A percentile compares a stretch with the other conserved stretches of the same genome.
Conservation (phyloP, 306 rosid species). For the Prinsepia uniflora region DNA sequence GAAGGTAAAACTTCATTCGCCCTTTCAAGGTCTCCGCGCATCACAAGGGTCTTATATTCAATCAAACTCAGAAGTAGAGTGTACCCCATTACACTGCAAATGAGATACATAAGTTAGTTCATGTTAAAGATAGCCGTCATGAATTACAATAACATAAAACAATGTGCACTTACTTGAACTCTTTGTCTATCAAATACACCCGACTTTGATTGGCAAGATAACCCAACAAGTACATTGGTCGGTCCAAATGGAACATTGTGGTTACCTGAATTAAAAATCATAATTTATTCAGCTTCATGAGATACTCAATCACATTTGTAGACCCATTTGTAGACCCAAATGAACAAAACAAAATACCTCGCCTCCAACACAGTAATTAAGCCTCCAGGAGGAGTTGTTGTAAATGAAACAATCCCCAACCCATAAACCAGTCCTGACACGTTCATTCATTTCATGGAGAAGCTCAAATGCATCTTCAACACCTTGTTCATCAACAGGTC, state of each 20-base stretch:
- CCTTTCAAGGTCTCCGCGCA: conserved; percentile 96
- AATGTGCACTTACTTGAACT: conserved; percentile 77
- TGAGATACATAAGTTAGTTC: background rate
- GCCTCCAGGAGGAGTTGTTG: conserved; percentile 95
- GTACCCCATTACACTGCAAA: conserved; percentile 82
- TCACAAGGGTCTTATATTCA: conserved; percentile 97
- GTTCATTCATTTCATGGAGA: conserved; percentile 92
- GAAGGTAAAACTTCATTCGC: conserved; percentile 89
- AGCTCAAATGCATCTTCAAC: conserved; percentile 97
- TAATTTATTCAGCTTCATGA: conserved; percentile 20
- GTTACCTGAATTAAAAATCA: conserved; percentile 65
- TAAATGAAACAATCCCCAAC: conserved; percentile 99
- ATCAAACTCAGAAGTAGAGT: conserved; percentile 91
- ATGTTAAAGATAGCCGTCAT: conserved; percentile 15
- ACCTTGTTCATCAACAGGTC: conserved; percentile 86
- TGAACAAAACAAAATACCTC: conserved; percentile 56
- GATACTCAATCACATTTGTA: conserved; percentile 2
- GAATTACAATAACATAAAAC: conserved; percentile 22
- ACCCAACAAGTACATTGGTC: conserved; percentile 99
- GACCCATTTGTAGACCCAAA: too few relatives aligned
- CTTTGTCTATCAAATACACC: conserved; percentile 94
- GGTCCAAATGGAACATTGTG: conserved; percentile 98
- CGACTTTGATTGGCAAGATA: conserved; percentile 95
- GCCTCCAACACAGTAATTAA: conserved; percentile 98
- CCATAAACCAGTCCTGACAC: conserved; percentile 96